Percentiles rank a stretch among this genome's conserved stretches.
phyloP scores from a whole-genome alignment of 768 basidiomycete species.

The Rhodotorula babjevae region DNA sequence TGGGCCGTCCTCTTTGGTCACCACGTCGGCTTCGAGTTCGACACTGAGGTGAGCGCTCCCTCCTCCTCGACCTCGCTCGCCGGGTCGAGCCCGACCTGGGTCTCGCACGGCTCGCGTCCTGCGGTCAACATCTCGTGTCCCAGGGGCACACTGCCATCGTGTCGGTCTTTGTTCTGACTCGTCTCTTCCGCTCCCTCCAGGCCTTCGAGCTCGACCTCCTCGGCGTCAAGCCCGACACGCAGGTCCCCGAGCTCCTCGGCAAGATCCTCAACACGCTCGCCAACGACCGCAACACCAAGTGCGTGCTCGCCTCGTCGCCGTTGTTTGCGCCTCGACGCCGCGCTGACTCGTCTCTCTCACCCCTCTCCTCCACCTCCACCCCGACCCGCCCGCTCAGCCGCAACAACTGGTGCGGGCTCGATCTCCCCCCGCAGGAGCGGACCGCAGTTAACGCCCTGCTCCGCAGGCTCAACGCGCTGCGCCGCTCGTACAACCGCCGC shows the following conservation, averaged over 20 bases:
- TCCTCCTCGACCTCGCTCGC: too few relatives aligned
- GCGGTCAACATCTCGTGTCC: too few relatives aligned
- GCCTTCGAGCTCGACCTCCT: conserved; percentile 33
- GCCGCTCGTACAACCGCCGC: too few relatives aligned
- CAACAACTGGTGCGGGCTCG: too few relatives aligned
- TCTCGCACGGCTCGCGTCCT: not conserved
- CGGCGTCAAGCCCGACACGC: conserved; percentile 2
- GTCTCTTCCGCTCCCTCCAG: not conserved
- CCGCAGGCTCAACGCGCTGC: too few relatives aligned
- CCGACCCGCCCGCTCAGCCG: too few relatives aligned
- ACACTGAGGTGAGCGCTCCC: conserved; percentile 24
- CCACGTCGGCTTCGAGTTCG: conserved; percentile 18
- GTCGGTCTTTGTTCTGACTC: not conserved
- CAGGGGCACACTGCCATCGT: too few relatives aligned
- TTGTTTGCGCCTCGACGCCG: too few relatives aligned
- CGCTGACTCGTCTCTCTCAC: not conserved
- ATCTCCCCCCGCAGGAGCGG: too few relatives aligned
- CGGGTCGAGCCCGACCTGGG: too few relatives aligned
- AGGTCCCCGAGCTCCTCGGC: conserved; percentile 31
- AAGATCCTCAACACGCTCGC: conserved; percentile 36
- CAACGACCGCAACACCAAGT: conserved; percentile 41
- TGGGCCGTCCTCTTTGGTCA: conserved; percentile 24
- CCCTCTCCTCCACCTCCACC: too few relatives aligned
- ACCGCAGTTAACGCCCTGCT: too few relatives aligned
- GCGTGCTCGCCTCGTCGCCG: not conserved